A percentile compares a stretch with the other conserved stretches of the same genome.
Conservation (phyloP, 352 stramenopile genomes). For the Thalassiosira pacifica region DNA sequence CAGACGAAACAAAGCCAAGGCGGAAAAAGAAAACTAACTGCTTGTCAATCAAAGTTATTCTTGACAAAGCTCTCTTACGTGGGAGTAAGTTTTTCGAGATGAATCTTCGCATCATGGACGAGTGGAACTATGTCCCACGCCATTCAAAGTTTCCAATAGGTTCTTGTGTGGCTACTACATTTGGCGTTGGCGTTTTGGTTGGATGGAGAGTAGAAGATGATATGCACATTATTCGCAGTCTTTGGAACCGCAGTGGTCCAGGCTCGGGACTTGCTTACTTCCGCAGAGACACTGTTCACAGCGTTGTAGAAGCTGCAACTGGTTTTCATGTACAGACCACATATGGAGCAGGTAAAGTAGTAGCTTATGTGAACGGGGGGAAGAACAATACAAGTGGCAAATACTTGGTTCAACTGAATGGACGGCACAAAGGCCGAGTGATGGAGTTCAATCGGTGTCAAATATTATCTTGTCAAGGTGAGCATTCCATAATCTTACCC, state of each 20-base stretch:
- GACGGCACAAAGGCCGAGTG: conserved; percentile 55
- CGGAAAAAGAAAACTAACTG: conserved; percentile 71
- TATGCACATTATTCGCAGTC: conserved; percentile 79
- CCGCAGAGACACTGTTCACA: conserved; percentile 74
- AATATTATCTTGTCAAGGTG: conserved; percentile 77
- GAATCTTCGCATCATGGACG: conserved; percentile 74
- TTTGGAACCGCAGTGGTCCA: conserved; percentile 78
- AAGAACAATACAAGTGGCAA: conserved; percentile 68
- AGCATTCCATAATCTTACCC: too few species aligned
- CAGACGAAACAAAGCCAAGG: conserved; percentile 27
- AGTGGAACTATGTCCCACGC: conserved; percentile 62
- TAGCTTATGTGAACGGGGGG: conserved; percentile 71
- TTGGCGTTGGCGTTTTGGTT: conserved; percentile 83
- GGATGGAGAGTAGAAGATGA: conserved; percentile 87
- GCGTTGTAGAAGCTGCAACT: conserved; percentile 73
- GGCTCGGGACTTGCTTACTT: conserved; percentile 78
- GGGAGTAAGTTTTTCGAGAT: conserved; percentile 80
- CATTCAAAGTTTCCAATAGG: conserved; percentile 86
- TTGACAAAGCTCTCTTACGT: conserved; percentile 82
- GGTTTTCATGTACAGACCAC: conserved; percentile 83
- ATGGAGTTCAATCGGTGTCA: conserved; percentile 74
- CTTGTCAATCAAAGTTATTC: conserved; percentile 76
- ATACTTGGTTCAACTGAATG: conserved; percentile 77
- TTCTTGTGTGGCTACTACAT: conserved; percentile 81
- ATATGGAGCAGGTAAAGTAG: conserved; percentile 70